Evolutionary conservation across 345 rosid genomes (phyloP).

Genomic region (Garcia nutans): DNA sequence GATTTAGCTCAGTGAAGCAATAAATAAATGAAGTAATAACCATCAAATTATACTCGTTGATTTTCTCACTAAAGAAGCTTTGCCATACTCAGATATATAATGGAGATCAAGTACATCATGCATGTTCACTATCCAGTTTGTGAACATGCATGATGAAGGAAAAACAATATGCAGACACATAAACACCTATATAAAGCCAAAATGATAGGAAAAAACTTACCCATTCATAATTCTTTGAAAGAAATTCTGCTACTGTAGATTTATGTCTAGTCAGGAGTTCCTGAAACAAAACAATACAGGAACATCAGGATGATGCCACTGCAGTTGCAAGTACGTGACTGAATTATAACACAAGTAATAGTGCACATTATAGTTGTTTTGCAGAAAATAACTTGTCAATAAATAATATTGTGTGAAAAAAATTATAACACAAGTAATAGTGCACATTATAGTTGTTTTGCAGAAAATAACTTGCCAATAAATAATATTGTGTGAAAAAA

Average conservation of each 20-base stretch:
- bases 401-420: too few relatives aligned
- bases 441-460: neutral
- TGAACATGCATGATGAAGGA: neutral
- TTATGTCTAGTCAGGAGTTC: slow-evolving; percentile 97
- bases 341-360: neutral
- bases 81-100: neutral
- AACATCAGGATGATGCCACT: slow-evolving; percentile 16
- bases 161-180: neutral
- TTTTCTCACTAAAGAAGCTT: neutral
- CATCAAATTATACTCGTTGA: neutral
- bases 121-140: neutral
- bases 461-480: too few relatives aligned
- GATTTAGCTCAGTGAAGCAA: neutral
- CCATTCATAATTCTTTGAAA: slow-evolving; percentile 91
- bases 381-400: neutral
- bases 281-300: slow-evolving; percentile 42
- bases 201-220: slow-evolving; percentile 35
- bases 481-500: too few relatives aligned
- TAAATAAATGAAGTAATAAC: neutral
- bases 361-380: neutral
- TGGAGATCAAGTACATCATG: neutral
- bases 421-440: neutral
- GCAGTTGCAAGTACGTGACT: slow-evolving; percentile 6
- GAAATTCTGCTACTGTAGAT: slow-evolving; percentile 96
- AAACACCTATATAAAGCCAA: neutral